Evolutionary conservation across 2,329 filamentous ascomycete genomes (phyloP), one percentile per base, ranked within the genome.

Genomic region (Ceratocystis huliohia): DNA sequence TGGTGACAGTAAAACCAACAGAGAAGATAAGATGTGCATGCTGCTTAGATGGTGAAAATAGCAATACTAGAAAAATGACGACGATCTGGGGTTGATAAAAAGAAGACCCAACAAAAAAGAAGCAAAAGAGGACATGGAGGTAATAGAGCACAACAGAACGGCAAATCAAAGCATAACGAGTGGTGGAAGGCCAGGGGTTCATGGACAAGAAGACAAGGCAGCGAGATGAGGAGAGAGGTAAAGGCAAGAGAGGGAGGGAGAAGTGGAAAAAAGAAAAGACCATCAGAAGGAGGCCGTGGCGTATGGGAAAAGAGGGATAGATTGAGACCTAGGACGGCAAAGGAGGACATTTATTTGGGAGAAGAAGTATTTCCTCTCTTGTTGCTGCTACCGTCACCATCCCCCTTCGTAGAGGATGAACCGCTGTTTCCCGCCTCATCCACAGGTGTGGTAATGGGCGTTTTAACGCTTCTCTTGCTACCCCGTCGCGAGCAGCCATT

Each of bases 401-500:
- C 25, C 22, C 17, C 28, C 22, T 57, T 57, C 28, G 33, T 57
- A 10, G 53, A 57, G 17, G 53, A 57, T 17, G 25, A 28, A 28
- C 53, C 17, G 25, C n/a, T 50, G 48, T 25, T 50, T 50, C 48
- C 48, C 1, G 48, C n/a, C 20, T 57, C 53, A n/a, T 57, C 22
- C 6, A 25, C 4, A 30, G 53, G 1, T 7, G 53, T 28, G 10
- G 22, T 28, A 6, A 25, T 28, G 20, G 25, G 5, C 20, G 22
- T 57, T 28, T 33, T 57, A 7, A 28, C 53, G 25, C 53, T 25
- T 10, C 20, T 28, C 64, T 66, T 66, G 53, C 64, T 61, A 13
- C 44, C 37, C n/a, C 33, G 56, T n/a, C 44, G 48, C 53, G 53
- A 57, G 53, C 22, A 17, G 53, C 53, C 25, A 17, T 28, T 20